phyloP scores from a whole-genome alignment of 2,329 filamentous ascomycete species.

The Daldinia sp. region DNA sequence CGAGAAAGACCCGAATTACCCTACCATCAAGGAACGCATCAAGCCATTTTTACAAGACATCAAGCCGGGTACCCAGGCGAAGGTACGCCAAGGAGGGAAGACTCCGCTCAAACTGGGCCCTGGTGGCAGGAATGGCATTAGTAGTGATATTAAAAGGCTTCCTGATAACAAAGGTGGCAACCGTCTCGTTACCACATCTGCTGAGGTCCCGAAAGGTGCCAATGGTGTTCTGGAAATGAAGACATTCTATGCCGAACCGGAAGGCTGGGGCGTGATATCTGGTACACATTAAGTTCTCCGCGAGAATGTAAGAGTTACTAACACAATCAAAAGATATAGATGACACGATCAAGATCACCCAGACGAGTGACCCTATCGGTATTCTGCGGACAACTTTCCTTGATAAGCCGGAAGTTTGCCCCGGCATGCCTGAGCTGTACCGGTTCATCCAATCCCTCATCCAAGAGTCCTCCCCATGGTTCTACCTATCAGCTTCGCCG shows the following conservation, averaged over 20 bases:
- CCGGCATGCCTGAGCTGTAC: slow-evolving; percentile 90
- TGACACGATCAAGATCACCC: slow-evolving; percentile 93
- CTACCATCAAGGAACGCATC: slow-evolving; percentile 75
- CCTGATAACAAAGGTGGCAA: slow-evolving; percentile 61
- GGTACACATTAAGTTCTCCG: slow-evolving; percentile 56
- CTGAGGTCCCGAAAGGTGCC: slow-evolving; percentile 63
- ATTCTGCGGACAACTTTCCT: slow-evolving; percentile 88
- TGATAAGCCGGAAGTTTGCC: slow-evolving; percentile 75
- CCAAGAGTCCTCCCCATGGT: slow-evolving; percentile 77
- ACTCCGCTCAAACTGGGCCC: slow-evolving; percentile 71
- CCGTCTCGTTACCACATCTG: slow-evolving; percentile 58
- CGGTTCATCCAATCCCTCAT: slow-evolving; percentile 68
- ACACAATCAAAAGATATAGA: slow-evolving; percentile 75
- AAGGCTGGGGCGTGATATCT: slow-evolving; percentile 87
- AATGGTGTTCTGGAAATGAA: slow-evolving; percentile 71
- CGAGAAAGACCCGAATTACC: slow-evolving; percentile 67
- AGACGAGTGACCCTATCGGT: slow-evolving; percentile 82
- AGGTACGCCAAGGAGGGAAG: slow-evolving; percentile 67
- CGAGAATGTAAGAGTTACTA: slow-evolving; percentile 2
- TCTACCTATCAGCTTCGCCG: slow-evolving; percentile 93
- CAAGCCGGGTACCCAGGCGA: slow-evolving; percentile 75
- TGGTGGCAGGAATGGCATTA: slow-evolving; percentile 78
- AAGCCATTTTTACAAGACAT: slow-evolving; percentile 84
- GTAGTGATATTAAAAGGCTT: slow-evolving; percentile 70
- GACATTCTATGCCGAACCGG: slow-evolving; percentile 79